These are phyloP conservation scores for Cinchona pubescens DNA, from an alignment of 257 asterid species.

Conservation along the genomic window DNA sequence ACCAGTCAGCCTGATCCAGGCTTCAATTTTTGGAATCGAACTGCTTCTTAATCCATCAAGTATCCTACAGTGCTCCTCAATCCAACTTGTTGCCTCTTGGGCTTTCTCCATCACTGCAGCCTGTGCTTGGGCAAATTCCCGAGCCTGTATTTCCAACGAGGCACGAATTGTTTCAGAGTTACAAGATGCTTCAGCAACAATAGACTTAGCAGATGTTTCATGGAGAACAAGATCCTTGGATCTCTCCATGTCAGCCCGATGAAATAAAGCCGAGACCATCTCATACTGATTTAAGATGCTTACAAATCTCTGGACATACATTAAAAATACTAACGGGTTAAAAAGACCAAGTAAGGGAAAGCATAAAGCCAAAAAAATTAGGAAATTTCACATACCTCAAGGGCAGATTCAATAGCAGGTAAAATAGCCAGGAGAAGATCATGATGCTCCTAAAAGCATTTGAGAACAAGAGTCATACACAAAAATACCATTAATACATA, in stretches of 20 bases:
- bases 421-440: conserved; percentile 76
- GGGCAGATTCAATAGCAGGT: conserved; percentile 76
- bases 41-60: conserved; percentile 87
- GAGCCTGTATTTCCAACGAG: conserved; percentile 69
- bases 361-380: conserved; percentile 26
- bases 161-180: conserved; percentile 66
- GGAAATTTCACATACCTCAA: conserved; percentile 66
- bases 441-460: conserved; percentile 79
- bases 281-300: conserved; percentile 71
- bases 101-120: conserved; percentile 70
- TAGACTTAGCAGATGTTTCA: conserved; percentile 74
- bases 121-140: conserved; percentile 79
- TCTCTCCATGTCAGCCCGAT: conserved; percentile 79
- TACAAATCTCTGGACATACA: conserved; percentile 61
- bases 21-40: conserved; percentile 67
- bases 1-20: conserved; percentile 51
- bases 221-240: conserved; percentile 66
- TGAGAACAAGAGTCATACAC: conserved; percentile 19
- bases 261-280: conserved; percentile 66
- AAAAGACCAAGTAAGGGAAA: conserved; percentile 13
- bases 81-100: conserved; percentile 85
- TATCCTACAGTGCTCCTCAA: conserved; percentile 87
- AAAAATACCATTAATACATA: background rate
- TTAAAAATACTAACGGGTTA: conserved; percentile 19
- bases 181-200: conserved; percentile 70